Evolutionary conservation across 768 basidiomycete genomes (phyloP).

Genomic region (Mycena alexandri): DNA sequence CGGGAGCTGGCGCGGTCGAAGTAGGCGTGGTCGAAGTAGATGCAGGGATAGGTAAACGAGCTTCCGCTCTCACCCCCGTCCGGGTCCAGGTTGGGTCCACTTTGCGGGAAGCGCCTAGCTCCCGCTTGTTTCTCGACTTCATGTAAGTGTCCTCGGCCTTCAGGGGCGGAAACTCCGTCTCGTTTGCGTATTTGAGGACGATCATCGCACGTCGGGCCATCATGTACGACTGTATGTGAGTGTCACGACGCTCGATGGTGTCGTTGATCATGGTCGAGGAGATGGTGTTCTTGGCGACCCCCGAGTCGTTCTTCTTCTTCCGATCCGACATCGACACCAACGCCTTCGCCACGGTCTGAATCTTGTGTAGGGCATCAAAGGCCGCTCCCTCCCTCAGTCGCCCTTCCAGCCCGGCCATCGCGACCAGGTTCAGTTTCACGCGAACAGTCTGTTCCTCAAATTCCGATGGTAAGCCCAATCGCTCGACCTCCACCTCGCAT

Average conservation of each 20-base stretch:
- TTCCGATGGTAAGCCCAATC: slow-evolving; percentile 1
- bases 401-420: background rate
- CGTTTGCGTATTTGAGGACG: background rate
- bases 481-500: background rate
- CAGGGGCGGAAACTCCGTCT: background rate
- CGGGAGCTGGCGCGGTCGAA: no score
- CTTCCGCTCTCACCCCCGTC: background rate
- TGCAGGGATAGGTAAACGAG: no score
- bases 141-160: slow-evolving; percentile 7
- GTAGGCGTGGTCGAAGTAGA: no score
- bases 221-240: background rate
- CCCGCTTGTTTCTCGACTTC: slow-evolving; percentile 22
- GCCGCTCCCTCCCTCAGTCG: slow-evolving; percentile 6
- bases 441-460: background rate
- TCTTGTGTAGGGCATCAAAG: slow-evolving; percentile 4
- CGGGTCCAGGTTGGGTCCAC: background rate
- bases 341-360: slow-evolving; percentile 4
- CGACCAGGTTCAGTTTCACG: background rate
- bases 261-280: background rate
- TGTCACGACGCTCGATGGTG: background rate
- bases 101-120: slow-evolving; percentile 1
- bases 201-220: slow-evolving; percentile 3
- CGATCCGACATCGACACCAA: background rate
- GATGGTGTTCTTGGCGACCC: background rate
- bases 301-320: slow-evolving; percentile 15